Evolutionary conservation across 108 stramenopile genomes (phyloP).

Genomic region (Skeletonema grethae): DNA sequence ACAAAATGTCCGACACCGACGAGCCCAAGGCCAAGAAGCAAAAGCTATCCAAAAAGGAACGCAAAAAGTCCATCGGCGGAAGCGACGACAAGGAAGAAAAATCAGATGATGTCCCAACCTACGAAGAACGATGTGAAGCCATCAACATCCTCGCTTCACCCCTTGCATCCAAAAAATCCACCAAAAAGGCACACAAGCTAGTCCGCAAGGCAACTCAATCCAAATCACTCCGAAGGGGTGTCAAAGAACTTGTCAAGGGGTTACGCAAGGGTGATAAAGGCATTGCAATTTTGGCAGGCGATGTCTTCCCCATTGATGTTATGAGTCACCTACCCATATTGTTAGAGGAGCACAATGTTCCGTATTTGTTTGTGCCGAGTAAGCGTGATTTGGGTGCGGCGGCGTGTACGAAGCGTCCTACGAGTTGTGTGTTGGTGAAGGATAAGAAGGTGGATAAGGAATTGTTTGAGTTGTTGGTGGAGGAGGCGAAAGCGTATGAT

Average conservation of each 20-base stretch:
- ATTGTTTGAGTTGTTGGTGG: conserved; percentile 82
- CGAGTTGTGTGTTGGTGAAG: conserved; percentile 91
- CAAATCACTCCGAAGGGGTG: conserved; percentile 91
- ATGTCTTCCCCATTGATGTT: conserved; percentile 98
- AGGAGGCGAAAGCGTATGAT: conserved; percentile 86
- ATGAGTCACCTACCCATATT: conserved; percentile 93
- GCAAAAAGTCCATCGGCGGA: conserved; percentile 31
- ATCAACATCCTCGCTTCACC: conserved; percentile 92
- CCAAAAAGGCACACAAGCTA: conserved; percentile 95
- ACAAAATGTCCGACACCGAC: conserved; percentile 30
- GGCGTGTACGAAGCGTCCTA: conserved; percentile 97
- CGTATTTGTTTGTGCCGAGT: conserved; percentile 96
- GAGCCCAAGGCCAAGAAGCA: conserved; percentile 52
- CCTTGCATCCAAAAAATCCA: conserved; percentile 94
- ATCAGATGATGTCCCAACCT: conserved; percentile 54
- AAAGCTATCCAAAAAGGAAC: conserved; percentile 50
- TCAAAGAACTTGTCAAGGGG: conserved; percentile 99
- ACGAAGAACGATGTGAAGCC: conserved; percentile 91
- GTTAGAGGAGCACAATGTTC: conserved; percentile 94
- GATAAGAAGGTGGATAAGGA: conserved; percentile 67
- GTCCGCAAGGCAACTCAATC: conserved; percentile 91
- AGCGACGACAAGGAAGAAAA: conserved; percentile 4
- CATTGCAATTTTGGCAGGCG: conserved; percentile 94
- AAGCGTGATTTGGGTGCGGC: conserved; percentile 97
- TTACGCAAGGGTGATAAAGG: conserved; percentile 96